Conservation (phyloP, 2,329 filamentous ascomycete species). For the Reticulascus tulasneorum region DNA sequence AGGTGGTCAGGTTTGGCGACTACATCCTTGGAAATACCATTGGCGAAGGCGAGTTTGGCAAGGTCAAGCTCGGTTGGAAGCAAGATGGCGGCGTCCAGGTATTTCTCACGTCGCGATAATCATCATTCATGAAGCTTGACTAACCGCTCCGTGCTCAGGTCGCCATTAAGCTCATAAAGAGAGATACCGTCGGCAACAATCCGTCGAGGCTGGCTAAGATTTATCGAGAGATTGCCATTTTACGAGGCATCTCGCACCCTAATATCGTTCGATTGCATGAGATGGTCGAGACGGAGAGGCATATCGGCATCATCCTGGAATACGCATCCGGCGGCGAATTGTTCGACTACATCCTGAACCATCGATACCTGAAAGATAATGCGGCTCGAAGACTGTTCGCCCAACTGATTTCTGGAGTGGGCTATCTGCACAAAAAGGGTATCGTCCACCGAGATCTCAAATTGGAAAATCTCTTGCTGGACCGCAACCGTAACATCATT, state of each 20-base stretch:
- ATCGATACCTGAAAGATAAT: constrained; percentile 92
- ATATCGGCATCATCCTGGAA: constrained; percentile 97
- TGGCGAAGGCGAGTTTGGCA: constrained; percentile 96
- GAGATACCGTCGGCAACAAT: constrained; percentile 84
- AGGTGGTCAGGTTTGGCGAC: constrained; percentile 82
- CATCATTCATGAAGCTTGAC: constrained; percentile 9
- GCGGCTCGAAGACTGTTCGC: constrained; percentile 88
- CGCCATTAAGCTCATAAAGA: constrained; percentile 94
- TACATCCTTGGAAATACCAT: constrained; percentile 95
- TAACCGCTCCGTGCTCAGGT: constrained; percentile 55
- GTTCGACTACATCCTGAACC: constrained; percentile 97
- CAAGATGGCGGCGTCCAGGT: constrained; percentile 30
- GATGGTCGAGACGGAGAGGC: constrained; percentile 95
- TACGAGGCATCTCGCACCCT: constrained; percentile 82
- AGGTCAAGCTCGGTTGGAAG: constrained; percentile 71
- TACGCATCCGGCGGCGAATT: constrained; percentile 97
- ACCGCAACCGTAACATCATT: constrained; percentile 97
- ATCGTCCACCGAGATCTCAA: constrained; percentile 98
- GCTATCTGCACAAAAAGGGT: constrained; percentile 96
- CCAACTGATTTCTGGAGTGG: constrained; percentile 92
- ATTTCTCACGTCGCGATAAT: constrained; percentile 19
- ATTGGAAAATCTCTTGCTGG: constrained; percentile 89
- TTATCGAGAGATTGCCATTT: constrained; percentile 91
- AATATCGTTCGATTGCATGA: constrained; percentile 97
- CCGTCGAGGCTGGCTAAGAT: constrained; percentile 91